phyloP scores from a whole-genome alignment of 306 rosid genomes.

The Hippophae gyantsensis region DNA sequence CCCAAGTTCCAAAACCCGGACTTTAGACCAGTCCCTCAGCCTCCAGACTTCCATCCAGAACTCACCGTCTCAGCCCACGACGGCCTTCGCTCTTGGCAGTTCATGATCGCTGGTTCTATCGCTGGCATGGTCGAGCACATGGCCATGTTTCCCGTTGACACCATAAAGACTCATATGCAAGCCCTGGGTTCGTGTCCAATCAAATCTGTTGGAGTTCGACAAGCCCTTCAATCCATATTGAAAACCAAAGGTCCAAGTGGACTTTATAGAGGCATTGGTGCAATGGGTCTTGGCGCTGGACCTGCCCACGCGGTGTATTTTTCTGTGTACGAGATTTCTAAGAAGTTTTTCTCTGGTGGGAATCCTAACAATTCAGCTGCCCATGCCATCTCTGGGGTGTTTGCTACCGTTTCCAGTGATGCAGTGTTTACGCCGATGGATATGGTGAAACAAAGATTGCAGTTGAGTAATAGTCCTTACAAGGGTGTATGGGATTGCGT shows the following conservation, averaged over 20 bases:
- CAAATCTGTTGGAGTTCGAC: conserved; percentile 55
- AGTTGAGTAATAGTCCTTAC: conserved; percentile 58
- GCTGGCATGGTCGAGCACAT: conserved; percentile 75
- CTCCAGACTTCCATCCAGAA: conserved; percentile 45
- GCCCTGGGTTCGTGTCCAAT: conserved; percentile 41
- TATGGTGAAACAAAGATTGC: conserved; percentile 89
- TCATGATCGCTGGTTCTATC: conserved; percentile 72
- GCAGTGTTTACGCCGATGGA: conserved; percentile 91
- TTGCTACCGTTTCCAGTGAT: conserved; percentile 71
- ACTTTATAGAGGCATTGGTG: conserved; percentile 66
- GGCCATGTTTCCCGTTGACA: conserved; percentile 92
- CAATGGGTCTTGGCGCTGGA: conserved; percentile 92
- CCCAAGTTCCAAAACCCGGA: conserved; percentile 18
- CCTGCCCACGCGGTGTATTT: conserved; percentile 91
- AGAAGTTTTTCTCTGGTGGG: conserved; percentile 37
- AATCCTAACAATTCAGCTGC: conserved; percentile 35
- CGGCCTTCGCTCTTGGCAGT: conserved; percentile 78
- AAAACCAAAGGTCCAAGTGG: conserved; percentile 61
- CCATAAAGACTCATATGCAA: conserved; percentile 83
- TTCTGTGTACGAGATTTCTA: conserved; percentile 60
- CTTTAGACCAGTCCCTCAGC: conserved; percentile 21
- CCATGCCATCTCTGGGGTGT: conserved; percentile 64
- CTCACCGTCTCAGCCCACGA: conserved; percentile 38
- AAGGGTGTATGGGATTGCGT: conserved; percentile 66
- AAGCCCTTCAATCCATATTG: conserved; percentile 48